Percentiles rank a stretch among this genome's conserved stretches.
phyloP scores from a whole-genome alignment of 257 asterid genomes.

The Fraxinus anomala region DNA sequence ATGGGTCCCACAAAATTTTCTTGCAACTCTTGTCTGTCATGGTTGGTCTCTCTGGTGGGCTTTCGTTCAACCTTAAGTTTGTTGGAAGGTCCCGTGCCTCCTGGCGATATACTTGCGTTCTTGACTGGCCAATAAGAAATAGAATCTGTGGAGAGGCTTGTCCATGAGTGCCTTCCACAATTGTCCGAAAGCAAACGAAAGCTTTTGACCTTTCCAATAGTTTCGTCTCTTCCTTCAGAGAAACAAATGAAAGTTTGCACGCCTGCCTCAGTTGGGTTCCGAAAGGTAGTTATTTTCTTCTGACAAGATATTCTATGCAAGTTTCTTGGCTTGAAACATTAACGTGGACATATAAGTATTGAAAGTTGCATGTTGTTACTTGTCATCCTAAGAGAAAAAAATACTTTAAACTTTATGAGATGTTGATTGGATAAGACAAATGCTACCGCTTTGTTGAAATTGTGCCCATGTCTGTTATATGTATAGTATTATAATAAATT shows the following conservation, averaged over 20 bases:
- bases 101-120: slow-evolving; percentile 91
- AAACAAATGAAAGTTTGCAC: slow-evolving; percentile 87
- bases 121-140: slow-evolving; percentile 98
- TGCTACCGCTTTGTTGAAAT: slow-evolving; percentile 1
- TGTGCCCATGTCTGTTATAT: background rate
- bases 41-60: no score
- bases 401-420: background rate
- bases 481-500: background rate
- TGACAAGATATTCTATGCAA: background rate
- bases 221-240: slow-evolving; percentile 93
- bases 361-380: background rate
- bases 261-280: slow-evolving; percentile 79
- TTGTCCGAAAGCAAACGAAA: slow-evolving; percentile 71
- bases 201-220: slow-evolving; percentile 71
- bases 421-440: slow-evolving; percentile 11
- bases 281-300: slow-evolving; percentile 63
- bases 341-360: background rate
- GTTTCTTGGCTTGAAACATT: slow-evolving; percentile 9
- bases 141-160: slow-evolving; percentile 88
- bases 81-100: slow-evolving; percentile 40
- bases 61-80: background rate
- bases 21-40: no score
- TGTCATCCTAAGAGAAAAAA: background rate
- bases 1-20: no score
- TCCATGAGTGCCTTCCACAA: slow-evolving; percentile 69